Base-by-base conservation (phyloP, 2,329 filamentous ascomycete genomes). In the Neofusicoccum cordaticola region DNA sequence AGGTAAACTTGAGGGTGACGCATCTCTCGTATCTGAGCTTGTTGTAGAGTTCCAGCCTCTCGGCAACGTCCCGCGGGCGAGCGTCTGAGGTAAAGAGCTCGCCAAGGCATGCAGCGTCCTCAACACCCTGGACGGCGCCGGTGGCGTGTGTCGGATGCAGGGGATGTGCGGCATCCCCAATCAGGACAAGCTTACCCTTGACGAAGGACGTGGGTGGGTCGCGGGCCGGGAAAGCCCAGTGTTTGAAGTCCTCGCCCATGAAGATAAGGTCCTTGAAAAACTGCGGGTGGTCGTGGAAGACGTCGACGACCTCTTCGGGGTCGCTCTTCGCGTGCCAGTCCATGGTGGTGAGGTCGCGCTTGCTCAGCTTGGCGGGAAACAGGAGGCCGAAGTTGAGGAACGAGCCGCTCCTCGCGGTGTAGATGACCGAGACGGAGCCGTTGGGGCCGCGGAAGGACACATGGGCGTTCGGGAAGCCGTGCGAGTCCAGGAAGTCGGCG, bases 81-180 rank as follows among this genome's bases (percentile, higher is more conserved):
- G 62, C 57, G 22, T 68, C 63, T 15, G 58, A 53, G 34, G 63
- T 56, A 13, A 68, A 63, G 4, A 68, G 53, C 4, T 64, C 56
- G 34, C 63, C 67, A 7, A 68, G 61, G 9, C 65, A 56, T 35
- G 63, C 67, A 5, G 65, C 67, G n/a, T 68, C 67, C 39, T 68
- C 67, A 11, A 67, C 45, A 13, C 65, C 67, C 60, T 68, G 67
- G 7, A 66, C 67, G 5, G 63, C 67, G 12, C 67, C 67, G 31
- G 37, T 64, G 2, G 42, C 52, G 41, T 44, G 58, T n/a, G 62
- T 66, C 35, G 63, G 66, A 35, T 65, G 66, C 41, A 63, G 61
- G 51, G 62, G 66, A 42, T 67, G 65, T 2, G 66, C 66, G 3
- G 66, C 66, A 27, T 67, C 66, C 3, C 66, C 66, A 62, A 66